These are phyloP conservation scores for Ampelocalamus luodianensis DNA, from an alignment of 176 grass and related monocot genomes.

Conservation along the genomic window DNA sequence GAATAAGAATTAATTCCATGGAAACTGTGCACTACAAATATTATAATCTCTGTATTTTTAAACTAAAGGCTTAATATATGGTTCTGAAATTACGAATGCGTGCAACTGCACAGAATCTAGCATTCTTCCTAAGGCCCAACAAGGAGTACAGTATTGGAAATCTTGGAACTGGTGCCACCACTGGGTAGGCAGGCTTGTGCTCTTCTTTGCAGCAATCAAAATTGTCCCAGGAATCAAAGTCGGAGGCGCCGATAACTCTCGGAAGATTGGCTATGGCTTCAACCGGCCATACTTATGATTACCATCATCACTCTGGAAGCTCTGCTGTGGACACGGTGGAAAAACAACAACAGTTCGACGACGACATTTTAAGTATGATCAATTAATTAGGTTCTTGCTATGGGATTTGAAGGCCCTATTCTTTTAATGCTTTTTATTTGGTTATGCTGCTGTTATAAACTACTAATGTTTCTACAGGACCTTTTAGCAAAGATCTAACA, in stretches of 20 bases:
- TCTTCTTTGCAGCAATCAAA: conserved; percentile 87
- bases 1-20: not conserved
- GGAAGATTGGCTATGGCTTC: conserved; percentile 92
- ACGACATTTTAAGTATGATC: conserved; percentile 42
- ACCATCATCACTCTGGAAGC: conserved; percentile 68
- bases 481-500: conserved; percentile 14
- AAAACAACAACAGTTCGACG: conserved; percentile 46
- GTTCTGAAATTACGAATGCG: conserved; percentile 31
- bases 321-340: conserved; percentile 84
- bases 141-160: conserved; percentile 74
- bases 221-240: conserved; percentile 79
- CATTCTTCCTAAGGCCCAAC: conserved; percentile 73
- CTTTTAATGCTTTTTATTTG: not conserved
- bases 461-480: not conserved
- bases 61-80: not conserved
- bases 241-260: conserved; percentile 67
- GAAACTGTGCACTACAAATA: not conserved
- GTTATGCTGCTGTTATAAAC: conserved; percentile 1
- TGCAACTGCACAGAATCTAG: conserved; percentile 54
- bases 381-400: conserved; percentile 27
- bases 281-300: conserved; percentile 66
- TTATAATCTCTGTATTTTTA: not conserved
- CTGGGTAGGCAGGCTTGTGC: conserved; percentile 76
- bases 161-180: conserved; percentile 99
- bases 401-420: not conserved